Evolutionary conservation across 1,284 basidiomycete species (phyloP).

Genomic region (Peniophora sp.): DNA sequence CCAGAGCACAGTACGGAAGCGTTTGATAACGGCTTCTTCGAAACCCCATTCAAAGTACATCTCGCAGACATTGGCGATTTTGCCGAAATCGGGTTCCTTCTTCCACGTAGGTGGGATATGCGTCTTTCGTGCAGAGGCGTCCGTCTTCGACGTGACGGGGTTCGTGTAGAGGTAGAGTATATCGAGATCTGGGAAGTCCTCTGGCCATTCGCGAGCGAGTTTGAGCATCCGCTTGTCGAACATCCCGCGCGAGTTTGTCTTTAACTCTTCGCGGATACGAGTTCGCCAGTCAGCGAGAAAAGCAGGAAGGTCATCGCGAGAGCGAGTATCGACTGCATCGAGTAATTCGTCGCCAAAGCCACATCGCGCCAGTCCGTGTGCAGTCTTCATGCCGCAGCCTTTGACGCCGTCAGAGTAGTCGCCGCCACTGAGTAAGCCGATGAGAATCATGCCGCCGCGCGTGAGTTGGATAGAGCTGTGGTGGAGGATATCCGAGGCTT

Average conservation of each 20-base stretch:
- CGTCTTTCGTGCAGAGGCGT: slow-evolving; percentile 27
- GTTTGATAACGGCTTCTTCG: slow-evolving; percentile 67
- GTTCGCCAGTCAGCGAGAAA: slow-evolving; percentile 62
- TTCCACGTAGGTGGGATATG: slow-evolving; percentile 35
- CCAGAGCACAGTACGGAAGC: slow-evolving; percentile 75
- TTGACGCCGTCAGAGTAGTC: slow-evolving; percentile 76
- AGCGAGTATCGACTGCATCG: slow-evolving; percentile 46
- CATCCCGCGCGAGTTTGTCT: slow-evolving; percentile 9
- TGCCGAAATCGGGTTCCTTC: slow-evolving; percentile 64
- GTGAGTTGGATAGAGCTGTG: slow-evolving; percentile 55
- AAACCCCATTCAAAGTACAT: slow-evolving; percentile 88
- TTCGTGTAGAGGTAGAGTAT: slow-evolving; percentile 68
- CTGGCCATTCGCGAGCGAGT: slow-evolving; percentile 53
- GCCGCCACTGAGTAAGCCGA: slow-evolving; percentile 83
- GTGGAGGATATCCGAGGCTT: slow-evolving; percentile 39
- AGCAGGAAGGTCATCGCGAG: slow-evolving; percentile 30
- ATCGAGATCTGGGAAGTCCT: slow-evolving; percentile 58
- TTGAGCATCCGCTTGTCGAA: slow-evolving; percentile 59
- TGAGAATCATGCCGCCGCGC: slow-evolving; percentile 73
- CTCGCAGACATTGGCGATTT: slow-evolving; percentile 73
- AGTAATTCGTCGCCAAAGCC: slow-evolving; percentile 68
- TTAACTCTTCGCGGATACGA: slow-evolving; percentile 49
- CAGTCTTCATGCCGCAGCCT: slow-evolving; percentile 55
- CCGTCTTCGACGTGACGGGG: slow-evolving; percentile 68
- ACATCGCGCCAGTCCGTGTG: slow-evolving; percentile 61